Conservation (phyloP, 345 rosid genomes). For the Citrus mangshanensis region DNA sequence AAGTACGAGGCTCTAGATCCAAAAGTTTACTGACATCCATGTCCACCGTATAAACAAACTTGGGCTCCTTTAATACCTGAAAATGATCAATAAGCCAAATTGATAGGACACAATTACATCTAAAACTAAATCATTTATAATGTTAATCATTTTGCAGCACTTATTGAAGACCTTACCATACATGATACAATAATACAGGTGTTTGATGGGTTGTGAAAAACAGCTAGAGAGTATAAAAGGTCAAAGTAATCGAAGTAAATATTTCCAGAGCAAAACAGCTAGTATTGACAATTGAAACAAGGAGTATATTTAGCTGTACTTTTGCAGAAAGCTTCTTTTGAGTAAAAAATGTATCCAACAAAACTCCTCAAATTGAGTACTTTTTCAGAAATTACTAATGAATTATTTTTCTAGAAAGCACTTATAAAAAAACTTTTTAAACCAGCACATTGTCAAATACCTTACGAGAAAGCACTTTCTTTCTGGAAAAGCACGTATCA, state of each 20-base stretch:
- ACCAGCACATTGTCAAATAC: background rate
- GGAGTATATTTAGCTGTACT: background rate
- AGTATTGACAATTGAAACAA: background rate
- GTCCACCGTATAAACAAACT: conserved; percentile 88
- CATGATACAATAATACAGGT: background rate
- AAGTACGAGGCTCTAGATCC: conserved; percentile 75
- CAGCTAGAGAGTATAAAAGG: background rate
- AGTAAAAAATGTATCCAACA: background rate
- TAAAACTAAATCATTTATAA: background rate
- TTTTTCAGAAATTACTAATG: background rate
- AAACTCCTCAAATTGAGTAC: background rate
- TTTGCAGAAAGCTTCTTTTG: background rate
- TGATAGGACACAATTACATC: background rate
- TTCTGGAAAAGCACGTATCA: background rate
- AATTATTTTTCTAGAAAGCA: background rate
- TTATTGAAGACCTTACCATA: background rate
- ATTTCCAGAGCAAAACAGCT: background rate
- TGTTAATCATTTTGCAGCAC: background rate
- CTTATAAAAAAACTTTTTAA: too few relatives aligned
- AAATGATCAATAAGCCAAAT: conserved; percentile 20
- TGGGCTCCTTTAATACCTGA: conserved; percentile 78
- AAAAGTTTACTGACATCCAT: conserved; percentile 74
- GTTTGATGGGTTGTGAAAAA: background rate
- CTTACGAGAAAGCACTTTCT: background rate
- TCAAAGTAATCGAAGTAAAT: background rate